phyloP scores from a whole-genome alignment of 441 rosid species.

The Erodium chrysanthum region DNA sequence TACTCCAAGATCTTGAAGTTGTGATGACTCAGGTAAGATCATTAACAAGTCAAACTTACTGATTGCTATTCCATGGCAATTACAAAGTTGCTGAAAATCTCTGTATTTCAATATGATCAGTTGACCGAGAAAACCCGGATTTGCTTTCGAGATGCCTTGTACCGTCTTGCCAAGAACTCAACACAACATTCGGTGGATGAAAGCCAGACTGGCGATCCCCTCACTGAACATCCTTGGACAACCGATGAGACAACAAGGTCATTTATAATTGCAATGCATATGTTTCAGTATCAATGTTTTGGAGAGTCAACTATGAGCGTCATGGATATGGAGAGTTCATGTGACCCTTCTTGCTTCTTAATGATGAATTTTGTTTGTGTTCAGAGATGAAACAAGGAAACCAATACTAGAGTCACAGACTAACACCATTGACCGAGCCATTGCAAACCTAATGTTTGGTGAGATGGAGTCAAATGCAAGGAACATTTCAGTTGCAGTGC shows the following conservation, averaged over 20 bases:
- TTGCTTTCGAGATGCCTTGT: slow-evolving; percentile 74
- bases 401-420: slow-evolving; percentile 45
- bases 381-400: slow-evolving; percentile 33
- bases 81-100: not conserved
- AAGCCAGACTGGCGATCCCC: slow-evolving; percentile 5
- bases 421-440: slow-evolving; percentile 60
- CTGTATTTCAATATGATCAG: slow-evolving; percentile 29
- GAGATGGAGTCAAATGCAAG: slow-evolving; percentile 40
- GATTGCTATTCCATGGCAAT: not conserved
- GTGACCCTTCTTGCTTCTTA: not conserved
- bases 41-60: not conserved
- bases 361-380: not conserved
- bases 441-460: slow-evolving; percentile 64
- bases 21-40: slow-evolving; percentile 54
- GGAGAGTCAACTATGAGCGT: too few species aligned
- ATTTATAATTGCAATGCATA: not conserved
- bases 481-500: slow-evolving; percentile 19
- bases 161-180: slow-evolving; percentile 73
- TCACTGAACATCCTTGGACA: slow-evolving; percentile 16
- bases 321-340: too few species aligned
- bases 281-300: too few species aligned
- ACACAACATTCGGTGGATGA: slow-evolving; percentile 17
- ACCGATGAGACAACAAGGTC: slow-evolving; percentile 30
- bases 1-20: slow-evolving; percentile 51
- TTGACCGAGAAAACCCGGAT: slow-evolving; percentile 48